phyloP scores from a whole-genome alignment of 2,329 filamentous ascomycete genomes.

The Chaetothyriales sp. region DNA sequence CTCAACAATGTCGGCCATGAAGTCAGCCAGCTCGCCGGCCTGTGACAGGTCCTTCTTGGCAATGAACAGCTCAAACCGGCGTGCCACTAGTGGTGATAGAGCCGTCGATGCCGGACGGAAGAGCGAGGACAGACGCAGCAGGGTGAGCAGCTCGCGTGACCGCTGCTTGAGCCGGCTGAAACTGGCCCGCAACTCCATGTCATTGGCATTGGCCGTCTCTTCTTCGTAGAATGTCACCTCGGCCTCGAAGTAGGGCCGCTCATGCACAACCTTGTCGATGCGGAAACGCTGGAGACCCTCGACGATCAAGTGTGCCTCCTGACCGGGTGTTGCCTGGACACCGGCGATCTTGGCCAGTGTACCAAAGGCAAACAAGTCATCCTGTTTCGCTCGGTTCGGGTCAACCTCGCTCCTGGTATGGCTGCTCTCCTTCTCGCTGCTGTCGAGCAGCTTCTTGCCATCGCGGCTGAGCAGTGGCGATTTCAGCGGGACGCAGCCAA shows the following conservation, averaged over 20 bases:
- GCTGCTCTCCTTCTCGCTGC: conserved; percentile 38
- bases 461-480: conserved; percentile 59
- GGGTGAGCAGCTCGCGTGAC: conserved; percentile 70
- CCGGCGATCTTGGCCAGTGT: conserved; percentile 66
- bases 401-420: conserved; percentile 16
- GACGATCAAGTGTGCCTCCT: conserved; percentile 70
- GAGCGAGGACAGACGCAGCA: conserved; percentile 73
- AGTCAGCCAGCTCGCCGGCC: conserved; percentile 76
- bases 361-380: conserved; percentile 69
- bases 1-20: conserved; percentile 88
- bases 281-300: conserved; percentile 68
- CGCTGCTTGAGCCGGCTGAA: conserved; percentile 72
- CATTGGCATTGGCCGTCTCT: conserved; percentile 31
- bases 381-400: conserved; percentile 45
- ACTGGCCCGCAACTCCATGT: conserved; percentile 50
- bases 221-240: conserved; percentile 59
- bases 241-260: conserved; percentile 75
- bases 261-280: conserved; percentile 58
- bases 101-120: conserved; percentile 53
- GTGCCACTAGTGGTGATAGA: conserved; percentile 70
- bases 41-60: conserved; percentile 65
- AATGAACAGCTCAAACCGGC: conserved; percentile 77
- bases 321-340: conserved; percentile 57
- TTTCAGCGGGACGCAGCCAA: conserved; percentile 74
- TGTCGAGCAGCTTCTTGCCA: conserved; percentile 60